Conservation (phyloP, 2,329 filamentous ascomycete genomes). For the Alternaria longipes region DNA sequence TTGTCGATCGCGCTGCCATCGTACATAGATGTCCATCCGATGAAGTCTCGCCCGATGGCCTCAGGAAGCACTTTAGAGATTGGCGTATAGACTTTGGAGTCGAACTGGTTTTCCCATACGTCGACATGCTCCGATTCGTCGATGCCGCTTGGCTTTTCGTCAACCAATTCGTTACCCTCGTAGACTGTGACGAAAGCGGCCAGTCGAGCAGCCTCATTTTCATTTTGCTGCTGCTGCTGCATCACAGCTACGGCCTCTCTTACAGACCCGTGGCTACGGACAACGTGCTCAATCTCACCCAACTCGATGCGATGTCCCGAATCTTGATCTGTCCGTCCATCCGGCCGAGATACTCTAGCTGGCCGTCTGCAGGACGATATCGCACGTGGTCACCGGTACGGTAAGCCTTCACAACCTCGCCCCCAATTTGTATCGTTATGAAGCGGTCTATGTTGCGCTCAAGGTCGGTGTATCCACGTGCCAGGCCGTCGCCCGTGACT, state of each 20-base stretch:
- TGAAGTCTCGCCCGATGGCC: neutral
- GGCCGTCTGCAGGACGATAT: slow-evolving; percentile 26
- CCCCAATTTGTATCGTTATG: neutral
- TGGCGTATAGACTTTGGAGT: neutral
- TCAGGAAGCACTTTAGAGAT: neutral
- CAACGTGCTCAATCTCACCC: slow-evolving; percentile 29
- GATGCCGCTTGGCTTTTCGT: rapidly evolving
- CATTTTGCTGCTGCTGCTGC: neutral
- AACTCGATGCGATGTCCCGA: slow-evolving; percentile 36
- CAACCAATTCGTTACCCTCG: neutral
- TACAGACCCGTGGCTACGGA: neutral
- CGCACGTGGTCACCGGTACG: slow-evolving; percentile 33
- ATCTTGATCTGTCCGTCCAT: slow-evolving; percentile 38
- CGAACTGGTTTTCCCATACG: neutral
- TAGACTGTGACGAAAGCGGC: neutral
- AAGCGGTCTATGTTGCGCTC: slow-evolving; percentile 27
- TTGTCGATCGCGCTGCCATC: neutral
- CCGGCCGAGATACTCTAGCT: slow-evolving; percentile 24
- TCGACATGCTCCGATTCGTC: neutral
- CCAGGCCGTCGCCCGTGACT: slow-evolving; percentile 25
- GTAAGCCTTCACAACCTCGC: neutral
- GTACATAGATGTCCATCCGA: neutral
- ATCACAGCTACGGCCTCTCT: neutral
- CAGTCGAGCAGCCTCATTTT: neutral
- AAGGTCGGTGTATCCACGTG: slow-evolving; percentile 20